A percentile compares a stretch with the other conserved stretches of the same genome.
These are phyloP conservation scores for Oryza australiensis DNA, from an alignment of 176 grass and related monocot genomes.

Conservation along the genomic window DNA sequence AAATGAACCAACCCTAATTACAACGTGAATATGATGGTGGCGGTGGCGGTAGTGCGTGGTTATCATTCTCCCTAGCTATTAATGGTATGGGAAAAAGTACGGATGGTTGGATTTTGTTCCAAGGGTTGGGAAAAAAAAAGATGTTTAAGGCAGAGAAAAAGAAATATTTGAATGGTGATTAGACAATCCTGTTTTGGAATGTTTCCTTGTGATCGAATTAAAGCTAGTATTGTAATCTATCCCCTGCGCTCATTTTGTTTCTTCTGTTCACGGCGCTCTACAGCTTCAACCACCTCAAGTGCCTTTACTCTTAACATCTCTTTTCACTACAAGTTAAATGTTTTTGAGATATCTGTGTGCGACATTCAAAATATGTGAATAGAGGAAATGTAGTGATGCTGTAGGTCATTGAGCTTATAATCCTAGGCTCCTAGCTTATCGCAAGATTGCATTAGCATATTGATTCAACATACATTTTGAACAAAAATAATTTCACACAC, in stretches of 20 bases:
- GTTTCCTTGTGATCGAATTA: no score
- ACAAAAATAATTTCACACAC: slow-evolving; percentile 10
- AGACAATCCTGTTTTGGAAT: no score
- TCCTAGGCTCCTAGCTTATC: slow-evolving; percentile 10
- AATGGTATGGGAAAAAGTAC: no score
- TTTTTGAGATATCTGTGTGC: background rate
- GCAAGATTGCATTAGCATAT: slow-evolving; percentile 4
- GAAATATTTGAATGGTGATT: no score
- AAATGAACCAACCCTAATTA: no score
- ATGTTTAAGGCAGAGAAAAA: no score
- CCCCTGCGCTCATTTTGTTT: slow-evolving; percentile 61
- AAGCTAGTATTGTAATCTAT: no score
- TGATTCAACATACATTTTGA: slow-evolving; percentile 5
- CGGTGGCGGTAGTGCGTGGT: no score
- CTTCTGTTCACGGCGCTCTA: slow-evolving; percentile 56
- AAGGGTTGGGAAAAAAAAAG: no score
- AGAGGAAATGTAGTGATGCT: background rate
- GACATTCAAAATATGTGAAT: slow-evolving; percentile 8
- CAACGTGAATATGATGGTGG: no score
- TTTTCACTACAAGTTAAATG: slow-evolving; percentile 47
- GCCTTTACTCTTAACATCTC: slow-evolving; percentile 71
- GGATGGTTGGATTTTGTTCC: no score
- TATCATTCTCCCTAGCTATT: no score
- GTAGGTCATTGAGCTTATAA: background rate
- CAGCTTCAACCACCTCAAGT: slow-evolving; percentile 63